Percentiles rank a stretch among this genome's conserved stretches.
phyloP scores from a whole-genome alignment of 768 basidiomycete species.

The Rhizopogon vulgaris region DNA sequence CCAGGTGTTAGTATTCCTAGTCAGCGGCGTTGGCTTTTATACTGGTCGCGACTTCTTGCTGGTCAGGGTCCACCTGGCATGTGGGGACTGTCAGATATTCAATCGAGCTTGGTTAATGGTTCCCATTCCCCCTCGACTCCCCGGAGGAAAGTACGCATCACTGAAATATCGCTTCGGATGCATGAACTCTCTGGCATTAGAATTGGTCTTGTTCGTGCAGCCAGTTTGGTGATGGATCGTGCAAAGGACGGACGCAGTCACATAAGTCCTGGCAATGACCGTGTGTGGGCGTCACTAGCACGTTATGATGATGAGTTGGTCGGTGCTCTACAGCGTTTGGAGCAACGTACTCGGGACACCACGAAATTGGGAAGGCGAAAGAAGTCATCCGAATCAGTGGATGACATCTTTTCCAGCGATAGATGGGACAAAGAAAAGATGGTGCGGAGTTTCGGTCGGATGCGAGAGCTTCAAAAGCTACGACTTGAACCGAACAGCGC shows the following conservation, averaged over 20 bases:
- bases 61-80: constrained; percentile 47
- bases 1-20: constrained; percentile 78
- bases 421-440: constrained; percentile 74
- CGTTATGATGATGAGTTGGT: constrained; percentile 73
- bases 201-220: constrained; percentile 48
- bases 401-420: constrained; percentile 42
- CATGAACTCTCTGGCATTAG: constrained; percentile 47
- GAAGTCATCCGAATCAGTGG: constrained; percentile 29
- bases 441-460: constrained; percentile 66
- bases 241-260: constrained; percentile 31
- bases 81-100: constrained; percentile 28
- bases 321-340: constrained; percentile 55
- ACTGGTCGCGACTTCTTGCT: constrained; percentile 66
- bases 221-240: constrained; percentile 46
- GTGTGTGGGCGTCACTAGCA: constrained; percentile 71
- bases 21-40: constrained; percentile 73
- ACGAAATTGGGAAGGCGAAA: constrained; percentile 31
- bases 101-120: constrained; percentile 5
- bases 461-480: constrained; percentile 37
- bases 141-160: constrained; percentile 48
- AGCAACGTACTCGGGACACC: constrained; percentile 42
- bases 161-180: constrained; percentile 54
- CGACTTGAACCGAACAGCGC: constrained; percentile 26
- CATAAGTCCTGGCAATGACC: constrained; percentile 27
- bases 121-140: background rate